A percentile compares a stretch with the other conserved stretches of the same genome.
These are phyloP conservation scores for Chaetomium globosum DNA, from an alignment of 2,329 filamentous ascomycete genomes.

Conservation along the genomic window DNA sequence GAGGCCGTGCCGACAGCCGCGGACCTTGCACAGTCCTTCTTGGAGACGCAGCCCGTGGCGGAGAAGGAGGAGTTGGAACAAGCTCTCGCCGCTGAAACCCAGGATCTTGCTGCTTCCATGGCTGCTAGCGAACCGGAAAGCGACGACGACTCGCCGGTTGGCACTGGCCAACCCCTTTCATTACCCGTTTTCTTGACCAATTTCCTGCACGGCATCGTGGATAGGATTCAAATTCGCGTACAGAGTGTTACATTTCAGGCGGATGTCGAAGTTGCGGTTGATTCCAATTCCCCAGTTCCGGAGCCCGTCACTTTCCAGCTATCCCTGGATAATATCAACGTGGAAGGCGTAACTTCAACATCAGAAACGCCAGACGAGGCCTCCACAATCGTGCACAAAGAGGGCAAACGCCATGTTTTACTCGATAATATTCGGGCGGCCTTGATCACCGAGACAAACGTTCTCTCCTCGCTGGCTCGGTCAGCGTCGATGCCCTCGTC, in stretches of 20 bases:
- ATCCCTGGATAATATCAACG: constrained; percentile 63
- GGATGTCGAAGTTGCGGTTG: constrained; percentile 60
- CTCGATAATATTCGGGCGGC: constrained; percentile 66
- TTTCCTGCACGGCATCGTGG: constrained; percentile 73
- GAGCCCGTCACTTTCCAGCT: constrained; percentile 67
- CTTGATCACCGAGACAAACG: constrained; percentile 67
- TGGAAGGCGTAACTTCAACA: constrained; percentile 65
- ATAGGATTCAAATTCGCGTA: constrained; percentile 69
- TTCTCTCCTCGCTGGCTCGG: constrained; percentile 62
- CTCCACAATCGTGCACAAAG: constrained; percentile 52
- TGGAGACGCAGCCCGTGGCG: constrained; percentile 68
- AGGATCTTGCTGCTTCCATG: constrained; percentile 64
- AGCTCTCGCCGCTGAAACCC: constrained; percentile 64
- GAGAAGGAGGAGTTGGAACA: constrained; percentile 71
- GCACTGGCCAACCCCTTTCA: constrained; percentile 71
- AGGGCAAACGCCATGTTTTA: constrained; percentile 66
- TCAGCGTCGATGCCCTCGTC: constrained; percentile 64
- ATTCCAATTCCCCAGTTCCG: constrained; percentile 50
- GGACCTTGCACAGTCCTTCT: constrained; percentile 75
- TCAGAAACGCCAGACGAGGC: constrained; percentile 39
- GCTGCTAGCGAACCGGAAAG: constrained; percentile 61
- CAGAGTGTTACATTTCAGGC: constrained; percentile 67
- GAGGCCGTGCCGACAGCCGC: constrained; percentile 65
- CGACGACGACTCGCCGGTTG: constrained; percentile 62
- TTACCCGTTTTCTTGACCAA: constrained; percentile 70